Percentiles rank a stretch among this genome's conserved stretches.
Conservation (phyloP, 2,329 filamentous ascomycete species). For the Talaromyces funiculosus region DNA sequence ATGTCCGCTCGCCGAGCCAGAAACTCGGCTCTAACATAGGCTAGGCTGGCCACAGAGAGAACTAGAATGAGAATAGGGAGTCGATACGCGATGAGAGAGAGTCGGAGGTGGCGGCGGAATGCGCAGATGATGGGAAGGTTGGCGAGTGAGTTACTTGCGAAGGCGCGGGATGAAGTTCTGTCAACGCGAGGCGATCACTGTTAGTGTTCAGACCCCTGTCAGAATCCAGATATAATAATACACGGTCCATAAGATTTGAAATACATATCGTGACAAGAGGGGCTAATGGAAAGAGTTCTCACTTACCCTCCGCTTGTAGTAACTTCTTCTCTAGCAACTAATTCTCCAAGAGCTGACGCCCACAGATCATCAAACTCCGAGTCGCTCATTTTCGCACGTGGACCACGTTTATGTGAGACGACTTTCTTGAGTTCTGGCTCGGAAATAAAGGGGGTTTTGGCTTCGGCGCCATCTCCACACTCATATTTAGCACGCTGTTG, state of each 20-base stretch:
- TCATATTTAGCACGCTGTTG: constrained; percentile 84
- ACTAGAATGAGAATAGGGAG: constrained; percentile 45
- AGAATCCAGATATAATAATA: constrained; percentile 29
- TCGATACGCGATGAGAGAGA: constrained; percentile 47
- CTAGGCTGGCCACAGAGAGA: constrained; percentile 41
- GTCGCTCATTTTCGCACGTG: constrained; percentile 72
- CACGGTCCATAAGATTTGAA: constrained; percentile 13
- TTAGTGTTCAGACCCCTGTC: constrained; percentile 65
- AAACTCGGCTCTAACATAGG: constrained; percentile 63
- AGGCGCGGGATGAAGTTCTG: constrained; percentile 66
- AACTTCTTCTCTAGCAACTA: constrained; percentile 55
- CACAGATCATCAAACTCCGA: constrained; percentile 85
- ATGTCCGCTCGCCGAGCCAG: constrained; percentile 59
- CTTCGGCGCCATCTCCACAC: constrained; percentile 65
- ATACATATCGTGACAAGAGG: constrained; percentile 16
- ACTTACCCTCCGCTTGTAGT: constrained; percentile 56
- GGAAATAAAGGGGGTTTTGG: constrained; percentile 60
- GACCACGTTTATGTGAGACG: constrained; percentile 61
- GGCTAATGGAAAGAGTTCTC: constrained; percentile 12
- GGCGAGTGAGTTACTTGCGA: constrained; percentile 86
- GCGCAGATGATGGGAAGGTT: constrained; percentile 69
- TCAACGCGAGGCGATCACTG: constrained; percentile 67
- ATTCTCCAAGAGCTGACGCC: constrained; percentile 46
- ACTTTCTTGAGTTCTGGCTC: constrained; percentile 69
- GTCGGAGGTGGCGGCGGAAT: constrained; percentile 43